Conservation (phyloP, 305 asterid genomes). For the Solanum hybrid region DNA sequence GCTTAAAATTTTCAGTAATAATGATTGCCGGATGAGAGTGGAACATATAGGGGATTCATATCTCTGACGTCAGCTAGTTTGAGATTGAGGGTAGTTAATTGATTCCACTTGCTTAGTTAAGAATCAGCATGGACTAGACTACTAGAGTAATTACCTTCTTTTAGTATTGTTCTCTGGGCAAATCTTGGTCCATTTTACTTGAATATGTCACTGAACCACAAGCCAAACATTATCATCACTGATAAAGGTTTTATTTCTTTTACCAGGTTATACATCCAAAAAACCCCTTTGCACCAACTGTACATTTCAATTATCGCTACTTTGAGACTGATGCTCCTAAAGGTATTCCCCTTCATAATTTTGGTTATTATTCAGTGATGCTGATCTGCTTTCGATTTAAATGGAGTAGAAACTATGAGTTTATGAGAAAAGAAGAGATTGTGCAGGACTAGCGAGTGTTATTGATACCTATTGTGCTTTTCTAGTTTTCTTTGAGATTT, state of each 20-base stretch:
- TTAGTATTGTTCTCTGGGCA: background rate
- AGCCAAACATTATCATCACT: background rate
- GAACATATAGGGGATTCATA: background rate
- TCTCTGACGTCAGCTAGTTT: background rate
- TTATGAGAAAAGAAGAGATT: background rate
- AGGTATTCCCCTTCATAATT: constrained; percentile 34
- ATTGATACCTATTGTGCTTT: background rate
- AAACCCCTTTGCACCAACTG: constrained; percentile 91
- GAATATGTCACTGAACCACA: background rate
- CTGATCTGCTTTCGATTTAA: background rate
- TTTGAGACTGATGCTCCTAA: constrained; percentile 88
- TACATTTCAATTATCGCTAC: constrained; percentile 89
- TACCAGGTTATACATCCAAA: constrained; percentile 83
- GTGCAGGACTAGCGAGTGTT: background rate
- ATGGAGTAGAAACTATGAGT: background rate
- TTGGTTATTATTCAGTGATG: background rate
- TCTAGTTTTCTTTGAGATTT: background rate
- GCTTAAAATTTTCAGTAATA: background rate
- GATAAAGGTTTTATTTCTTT: constrained; percentile 2
- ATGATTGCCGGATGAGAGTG: background rate
- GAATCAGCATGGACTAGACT: background rate
- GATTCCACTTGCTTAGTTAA: background rate
- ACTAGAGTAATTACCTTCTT: background rate
- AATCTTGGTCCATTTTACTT: background rate
- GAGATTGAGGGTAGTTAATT: background rate